These are phyloP conservation scores for Podospora didyma DNA, from an alignment of 495 filamentous ascomycete genomes.

Conservation along the genomic window DNA sequence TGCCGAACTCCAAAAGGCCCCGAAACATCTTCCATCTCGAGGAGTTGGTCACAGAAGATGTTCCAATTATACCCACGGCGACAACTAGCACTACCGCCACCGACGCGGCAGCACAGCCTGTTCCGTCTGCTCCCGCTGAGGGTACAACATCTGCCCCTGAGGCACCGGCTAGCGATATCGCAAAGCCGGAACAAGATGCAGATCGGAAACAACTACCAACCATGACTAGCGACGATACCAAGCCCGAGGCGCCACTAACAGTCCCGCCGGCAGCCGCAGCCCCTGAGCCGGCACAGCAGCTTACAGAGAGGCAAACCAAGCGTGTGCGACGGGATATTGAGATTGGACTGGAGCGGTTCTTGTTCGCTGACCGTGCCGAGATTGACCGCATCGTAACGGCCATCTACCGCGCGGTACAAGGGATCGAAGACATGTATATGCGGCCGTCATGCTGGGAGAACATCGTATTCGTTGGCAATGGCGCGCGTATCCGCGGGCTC, in stretches of 20 bases:
- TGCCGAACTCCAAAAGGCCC: conserved; percentile 80
- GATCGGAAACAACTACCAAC: conserved; percentile 5
- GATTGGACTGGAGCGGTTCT: conserved; percentile 83
- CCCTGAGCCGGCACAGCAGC: neutral
- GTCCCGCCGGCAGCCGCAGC: conserved; percentile 9
- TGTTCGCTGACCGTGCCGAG: conserved; percentile 67
- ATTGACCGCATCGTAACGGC: conserved; percentile 76
- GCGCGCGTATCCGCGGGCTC: conserved; percentile 77
- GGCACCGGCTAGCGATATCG: conserved; percentile 1
- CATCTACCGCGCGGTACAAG: conserved; percentile 74
- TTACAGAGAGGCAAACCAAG: conserved; percentile 34
- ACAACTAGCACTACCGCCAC: conserved; percentile 18
- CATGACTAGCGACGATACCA: neutral
- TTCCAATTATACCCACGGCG: conserved; percentile 37
- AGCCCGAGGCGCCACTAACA: conserved; percentile 6
- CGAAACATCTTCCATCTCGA: conserved; percentile 79
- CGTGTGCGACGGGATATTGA: conserved; percentile 69
- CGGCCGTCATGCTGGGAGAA: conserved; percentile 86
- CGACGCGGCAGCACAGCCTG: conserved; percentile 16
- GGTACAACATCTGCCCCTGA: neutral
- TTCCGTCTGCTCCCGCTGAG: conserved; percentile 2
- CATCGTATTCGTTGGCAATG: conserved; percentile 83
- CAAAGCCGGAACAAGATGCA: conserved; percentile 8
- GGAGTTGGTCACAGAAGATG: conserved; percentile 64
- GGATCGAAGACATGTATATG: conserved; percentile 72